Conservation (phyloP, 2,329 filamentous ascomycete species). For the Trichoderma arundinaceum region DNA sequence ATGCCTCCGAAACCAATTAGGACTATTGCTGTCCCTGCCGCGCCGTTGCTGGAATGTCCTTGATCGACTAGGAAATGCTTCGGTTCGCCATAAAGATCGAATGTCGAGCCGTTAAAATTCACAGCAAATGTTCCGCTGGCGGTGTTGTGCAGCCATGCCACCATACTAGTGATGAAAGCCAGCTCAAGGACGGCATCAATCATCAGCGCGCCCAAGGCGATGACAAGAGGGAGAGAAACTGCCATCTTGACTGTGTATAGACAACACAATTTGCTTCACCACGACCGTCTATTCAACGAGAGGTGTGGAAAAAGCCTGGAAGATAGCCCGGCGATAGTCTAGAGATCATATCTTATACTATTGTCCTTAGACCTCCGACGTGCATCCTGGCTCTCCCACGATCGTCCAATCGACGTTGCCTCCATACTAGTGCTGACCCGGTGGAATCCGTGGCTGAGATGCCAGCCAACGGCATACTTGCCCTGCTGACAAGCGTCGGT, state of each 20-base stretch:
- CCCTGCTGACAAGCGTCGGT: constrained; percentile 23
- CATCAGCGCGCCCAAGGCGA: constrained; percentile 39
- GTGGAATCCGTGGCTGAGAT: constrained; percentile 21
- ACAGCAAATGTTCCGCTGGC: constrained; percentile 38
- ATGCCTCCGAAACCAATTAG: constrained; percentile 39
- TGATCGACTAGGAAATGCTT: constrained; percentile 39
- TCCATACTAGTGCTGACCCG: constrained; percentile 26
- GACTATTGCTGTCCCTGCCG: constrained; percentile 40
- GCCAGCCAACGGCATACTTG: constrained; percentile 3
- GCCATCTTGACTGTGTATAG: constrained; percentile 17
- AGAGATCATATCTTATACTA: constrained; percentile 7
- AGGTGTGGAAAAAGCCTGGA: not conserved
- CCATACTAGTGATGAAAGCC: constrained; percentile 39
- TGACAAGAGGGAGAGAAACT: constrained; percentile 31
- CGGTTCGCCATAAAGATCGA: constrained; percentile 36
- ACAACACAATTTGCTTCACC: not conserved
- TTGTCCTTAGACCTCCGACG: not conserved
- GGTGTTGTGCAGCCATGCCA: constrained; percentile 39
- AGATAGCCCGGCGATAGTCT: not conserved
- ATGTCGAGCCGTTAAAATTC: constrained; percentile 28
- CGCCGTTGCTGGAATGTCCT: constrained; percentile 41
- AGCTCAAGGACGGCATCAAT: constrained; percentile 39
- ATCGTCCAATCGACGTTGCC: not conserved
- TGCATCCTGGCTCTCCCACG: not conserved
- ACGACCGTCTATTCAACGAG: not conserved